Evolutionary conservation across 768 basidiomycete genomes (phyloP).

Genomic region (Lactarius hengduanensis): DNA sequence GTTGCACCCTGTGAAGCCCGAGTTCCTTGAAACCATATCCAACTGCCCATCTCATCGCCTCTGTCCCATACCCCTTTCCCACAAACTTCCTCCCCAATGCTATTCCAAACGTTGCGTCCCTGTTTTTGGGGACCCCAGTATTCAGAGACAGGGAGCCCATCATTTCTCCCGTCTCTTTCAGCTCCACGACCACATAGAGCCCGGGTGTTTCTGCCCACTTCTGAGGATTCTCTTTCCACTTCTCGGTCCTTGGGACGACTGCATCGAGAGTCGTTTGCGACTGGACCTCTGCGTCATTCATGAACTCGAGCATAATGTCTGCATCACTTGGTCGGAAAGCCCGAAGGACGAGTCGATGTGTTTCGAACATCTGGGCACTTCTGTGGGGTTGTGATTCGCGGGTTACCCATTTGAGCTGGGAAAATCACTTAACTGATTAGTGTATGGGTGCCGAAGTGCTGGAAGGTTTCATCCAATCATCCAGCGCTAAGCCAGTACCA

Average conservation of each 20-base stretch:
- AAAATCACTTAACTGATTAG: not conserved
- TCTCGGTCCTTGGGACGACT: conserved; percentile 9
- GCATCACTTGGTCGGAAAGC: conserved; percentile 7
- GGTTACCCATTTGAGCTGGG: not conserved
- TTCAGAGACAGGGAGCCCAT: not conserved
- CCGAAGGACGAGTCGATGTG: conserved; percentile 3
- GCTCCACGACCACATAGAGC: not conserved
- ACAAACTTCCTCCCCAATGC: conserved; percentile 5
- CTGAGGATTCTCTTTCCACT: conserved; percentile 2
- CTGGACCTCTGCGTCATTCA: not conserved
- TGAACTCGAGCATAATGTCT: not conserved
- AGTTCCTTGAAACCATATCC: conserved; percentile 32
- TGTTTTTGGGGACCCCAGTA: not conserved
- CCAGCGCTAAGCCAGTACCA: not conserved
- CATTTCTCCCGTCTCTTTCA: conserved; percentile 6
- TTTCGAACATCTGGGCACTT: conserved; percentile 3
- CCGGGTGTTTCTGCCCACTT: not conserved
- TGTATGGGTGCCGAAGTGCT: not conserved
- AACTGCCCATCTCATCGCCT: conserved; percentile 28
- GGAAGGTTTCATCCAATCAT: not conserved
- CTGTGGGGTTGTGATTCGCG: not conserved
- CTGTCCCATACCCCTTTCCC: conserved; percentile 33
- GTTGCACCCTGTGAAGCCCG: conserved; percentile 36
- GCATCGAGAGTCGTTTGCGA: not conserved
- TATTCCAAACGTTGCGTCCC: conserved; percentile 4